These are phyloP conservation scores for Hymenoscyphus repandus DNA, from an alignment of 2,329 filamentous ascomycete species.

Conservation along the genomic window DNA sequence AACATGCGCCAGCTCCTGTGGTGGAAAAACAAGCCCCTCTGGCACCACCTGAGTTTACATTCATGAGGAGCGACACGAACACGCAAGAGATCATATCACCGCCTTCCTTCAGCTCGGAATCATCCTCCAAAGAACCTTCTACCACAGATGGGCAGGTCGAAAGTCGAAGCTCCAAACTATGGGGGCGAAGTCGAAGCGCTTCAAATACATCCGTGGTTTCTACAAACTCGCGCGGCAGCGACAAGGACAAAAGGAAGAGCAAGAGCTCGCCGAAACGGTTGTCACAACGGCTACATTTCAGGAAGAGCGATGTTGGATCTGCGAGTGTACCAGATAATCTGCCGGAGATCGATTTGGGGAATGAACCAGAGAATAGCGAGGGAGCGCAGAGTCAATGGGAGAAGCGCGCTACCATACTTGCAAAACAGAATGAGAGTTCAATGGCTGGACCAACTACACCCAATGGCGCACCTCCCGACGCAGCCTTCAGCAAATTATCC, in stretches of 20 bases:
- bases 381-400: conserved; percentile 74
- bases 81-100: conserved; percentile 74
- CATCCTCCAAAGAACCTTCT: conserved; percentile 23
- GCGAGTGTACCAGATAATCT: conserved; percentile 74
- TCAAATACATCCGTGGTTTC: conserved; percentile 40
- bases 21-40: conserved; percentile 25
- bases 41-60: conserved; percentile 62
- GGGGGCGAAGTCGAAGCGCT: conserved; percentile 35
- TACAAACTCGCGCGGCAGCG: conserved; percentile 16
- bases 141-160: conserved; percentile 14
- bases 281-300: conserved; percentile 67
- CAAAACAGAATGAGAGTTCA: conserved; percentile 49
- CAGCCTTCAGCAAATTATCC: conserved; percentile 17
- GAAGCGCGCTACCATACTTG: conserved; percentile 84
- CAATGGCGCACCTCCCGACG: conserved; percentile 21
- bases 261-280: conserved; percentile 39
- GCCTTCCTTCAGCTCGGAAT: conserved; percentile 44
- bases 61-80: conserved; percentile 80
- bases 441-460: conserved; percentile 39
- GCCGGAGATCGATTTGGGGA: conserved; percentile 60
- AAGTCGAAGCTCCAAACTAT: conserved; percentile 30
- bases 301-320: conserved; percentile 53
- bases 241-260: conserved; percentile 12
- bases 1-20: conserved; percentile 27
- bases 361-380: conserved; percentile 39